Percentiles rank a stretch among this genome's conserved stretches.
Conservation (phyloP, 225 moss, liverwort and hornwort genomes). For the Bryoerythrophyllum caledonicum region DNA sequence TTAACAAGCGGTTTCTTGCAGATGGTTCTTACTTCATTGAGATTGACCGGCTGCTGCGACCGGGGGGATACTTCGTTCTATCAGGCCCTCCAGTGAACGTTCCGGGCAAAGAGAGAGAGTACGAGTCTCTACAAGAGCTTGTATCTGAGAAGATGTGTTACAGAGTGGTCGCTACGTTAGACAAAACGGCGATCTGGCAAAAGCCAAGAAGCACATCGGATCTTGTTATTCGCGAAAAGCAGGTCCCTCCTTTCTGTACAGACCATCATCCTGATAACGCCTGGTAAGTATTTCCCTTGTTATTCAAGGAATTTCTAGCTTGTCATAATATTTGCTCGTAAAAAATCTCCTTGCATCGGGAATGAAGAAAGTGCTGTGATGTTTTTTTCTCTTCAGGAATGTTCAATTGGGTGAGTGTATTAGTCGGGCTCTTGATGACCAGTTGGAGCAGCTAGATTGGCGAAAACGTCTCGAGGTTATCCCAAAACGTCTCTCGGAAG, state of each 20-base stretch:
- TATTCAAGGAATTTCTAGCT: conserved; percentile 11
- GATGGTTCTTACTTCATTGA: conserved; percentile 56
- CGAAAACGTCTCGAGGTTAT: conserved; percentile 49
- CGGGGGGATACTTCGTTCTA: conserved; percentile 55
- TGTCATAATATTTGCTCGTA: not conserved
- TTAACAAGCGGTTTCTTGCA: conserved; percentile 37
- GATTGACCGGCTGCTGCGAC: conserved; percentile 60
- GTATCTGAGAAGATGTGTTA: conserved; percentile 51
- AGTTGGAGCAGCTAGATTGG: conserved; percentile 32
- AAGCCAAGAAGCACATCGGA: conserved; percentile 47
- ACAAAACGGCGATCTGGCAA: conserved; percentile 52
- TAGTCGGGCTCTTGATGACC: conserved; percentile 27
- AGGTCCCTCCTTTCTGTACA: conserved; percentile 38
- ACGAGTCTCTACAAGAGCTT: conserved; percentile 44
- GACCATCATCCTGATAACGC: conserved; percentile 41
- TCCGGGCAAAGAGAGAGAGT: conserved; percentile 54
- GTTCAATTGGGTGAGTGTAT: conserved; percentile 41
- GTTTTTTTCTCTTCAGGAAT: conserved; percentile 39
- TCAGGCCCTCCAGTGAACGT: conserved; percentile 61
- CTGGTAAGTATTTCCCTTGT: conserved; percentile 36
- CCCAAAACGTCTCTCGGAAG: conserved; percentile 44
- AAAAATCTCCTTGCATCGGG: conserved; percentile 1
- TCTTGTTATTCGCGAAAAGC: conserved; percentile 34
- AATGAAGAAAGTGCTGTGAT: conserved; percentile 1
- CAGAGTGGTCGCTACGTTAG: conserved; percentile 11